Evolutionary conservation across 1,284 basidiomycete species (phyloP).

Genomic region (Vanrija sp.): DNA sequence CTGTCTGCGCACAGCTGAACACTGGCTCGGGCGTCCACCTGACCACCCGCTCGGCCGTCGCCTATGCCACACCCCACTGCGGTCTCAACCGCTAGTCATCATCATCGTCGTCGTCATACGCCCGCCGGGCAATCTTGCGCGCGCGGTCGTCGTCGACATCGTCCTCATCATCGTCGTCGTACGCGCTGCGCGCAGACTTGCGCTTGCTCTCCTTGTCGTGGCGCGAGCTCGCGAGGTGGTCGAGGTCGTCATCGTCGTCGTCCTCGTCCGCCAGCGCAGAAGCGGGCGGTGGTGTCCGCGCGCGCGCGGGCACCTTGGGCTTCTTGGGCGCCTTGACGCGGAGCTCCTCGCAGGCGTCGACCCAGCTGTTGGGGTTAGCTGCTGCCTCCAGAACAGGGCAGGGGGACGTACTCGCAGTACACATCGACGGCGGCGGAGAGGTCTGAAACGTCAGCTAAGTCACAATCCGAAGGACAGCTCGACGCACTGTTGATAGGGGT

Average conservation of each 20-base stretch:
- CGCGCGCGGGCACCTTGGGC: neutral
- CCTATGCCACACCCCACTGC: neutral
- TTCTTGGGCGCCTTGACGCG: conserved; percentile 33
- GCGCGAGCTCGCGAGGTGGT: conserved; percentile 7
- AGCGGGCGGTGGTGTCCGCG: conserved; percentile 15
- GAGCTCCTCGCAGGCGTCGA: conserved; percentile 46
- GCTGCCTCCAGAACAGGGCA: neutral
- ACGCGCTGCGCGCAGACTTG: conserved; percentile 8
- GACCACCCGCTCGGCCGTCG: no score
- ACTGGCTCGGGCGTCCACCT: neutral
- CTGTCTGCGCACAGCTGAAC: neutral
- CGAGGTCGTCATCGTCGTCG: conserved; percentile 63
- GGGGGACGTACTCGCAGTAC: conserved; percentile 39
- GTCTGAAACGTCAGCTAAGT: conserved; percentile 23
- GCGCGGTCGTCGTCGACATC: conserved; percentile 2
- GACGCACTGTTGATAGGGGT: conserved; percentile 42
- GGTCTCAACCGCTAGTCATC: conserved; percentile 9
- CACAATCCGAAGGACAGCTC: neutral
- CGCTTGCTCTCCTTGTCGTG: conserved; percentile 1
- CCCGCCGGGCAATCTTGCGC: conserved; percentile 6
- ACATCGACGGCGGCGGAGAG: conserved; percentile 44
- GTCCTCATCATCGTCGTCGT: conserved; percentile 19
- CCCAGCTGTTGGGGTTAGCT: conserved; percentile 34
- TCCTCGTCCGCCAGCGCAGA: conserved; percentile 46
- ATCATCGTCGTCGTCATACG: conserved; percentile 16